These are phyloP conservation scores for Backusella luteola DNA, from an alignment of 192 early-diverging fungal species.

Conservation along the genomic window DNA sequence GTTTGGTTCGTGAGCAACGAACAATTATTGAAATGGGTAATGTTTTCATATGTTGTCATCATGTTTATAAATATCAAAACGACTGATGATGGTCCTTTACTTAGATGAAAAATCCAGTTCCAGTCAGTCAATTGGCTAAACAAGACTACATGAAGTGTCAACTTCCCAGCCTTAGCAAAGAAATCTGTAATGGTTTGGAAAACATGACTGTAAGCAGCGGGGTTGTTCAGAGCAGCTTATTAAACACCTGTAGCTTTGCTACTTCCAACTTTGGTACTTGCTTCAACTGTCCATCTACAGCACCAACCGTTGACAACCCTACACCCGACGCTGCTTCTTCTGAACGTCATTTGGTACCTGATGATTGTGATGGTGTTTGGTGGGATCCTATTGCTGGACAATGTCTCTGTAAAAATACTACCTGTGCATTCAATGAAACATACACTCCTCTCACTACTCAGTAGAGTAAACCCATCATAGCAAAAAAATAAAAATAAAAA, in stretches of 20 bases:
- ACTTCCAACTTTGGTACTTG: conserved; percentile 48
- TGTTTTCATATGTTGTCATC: background rate
- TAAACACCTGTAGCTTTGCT: conserved; percentile 49
- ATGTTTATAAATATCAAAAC: background rate
- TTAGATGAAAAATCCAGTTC: conserved; percentile 73
- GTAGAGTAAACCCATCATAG: background rate
- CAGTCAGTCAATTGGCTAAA: conserved; percentile 53
- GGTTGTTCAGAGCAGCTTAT: conserved; percentile 24
- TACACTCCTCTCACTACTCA: conserved; percentile 17
- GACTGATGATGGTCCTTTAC: background rate
- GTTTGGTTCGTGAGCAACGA: conserved; percentile 71
- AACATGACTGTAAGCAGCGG: conserved; percentile 30
- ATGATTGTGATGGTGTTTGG: conserved; percentile 61
- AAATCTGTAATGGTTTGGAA: conserved; percentile 72
- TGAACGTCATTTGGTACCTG: conserved; percentile 46
- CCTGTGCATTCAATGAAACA: conserved; percentile 55
- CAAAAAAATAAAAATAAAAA: background rate
- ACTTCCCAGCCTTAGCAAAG: conserved; percentile 49
- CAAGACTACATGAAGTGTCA: conserved; percentile 67
- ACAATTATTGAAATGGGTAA: conserved; percentile 62
- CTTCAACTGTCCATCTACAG: conserved; percentile 48
- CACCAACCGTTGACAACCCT: conserved; percentile 41
- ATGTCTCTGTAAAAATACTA: conserved; percentile 55
- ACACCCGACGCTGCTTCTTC: conserved; percentile 34
- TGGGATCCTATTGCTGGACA: conserved; percentile 65